Evolutionary conservation across 176 grass and related monocot species (phyloP), one percentile per base, ranked within the genome.

Genomic region (Coix lacrymajobi): DNA sequence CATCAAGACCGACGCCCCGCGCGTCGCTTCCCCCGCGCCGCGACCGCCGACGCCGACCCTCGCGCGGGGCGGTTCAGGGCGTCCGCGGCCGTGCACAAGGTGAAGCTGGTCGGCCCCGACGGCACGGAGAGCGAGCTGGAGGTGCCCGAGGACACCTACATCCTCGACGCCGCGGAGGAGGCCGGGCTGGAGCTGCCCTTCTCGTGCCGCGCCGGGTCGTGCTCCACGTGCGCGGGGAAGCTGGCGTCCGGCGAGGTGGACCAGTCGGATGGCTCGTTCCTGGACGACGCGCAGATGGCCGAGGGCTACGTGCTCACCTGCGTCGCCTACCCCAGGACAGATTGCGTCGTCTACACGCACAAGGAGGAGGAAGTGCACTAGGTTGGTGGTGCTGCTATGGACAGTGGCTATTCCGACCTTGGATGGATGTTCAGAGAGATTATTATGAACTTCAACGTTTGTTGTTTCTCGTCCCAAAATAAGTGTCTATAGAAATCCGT

Each of bases 191-290:
- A 97, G 61, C 77, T 97, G 90, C 95, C 95, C 20, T 97, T 48
- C 77, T 97, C 95, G 36, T 94, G 94, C 80, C 79, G 90, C 16
- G 90, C 88, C 2, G 92, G 95, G 1, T 82, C 95, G 7, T 97
- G 90, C 87, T 87, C 94, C 6, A 86, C 90, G 45, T 97, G 95
- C 64, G 69, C 92, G 8, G 92, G 92, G 6, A 80, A 86, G 72
- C 49, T 92, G 44, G 76, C 63, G 52, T 89, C 92, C 48, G 92
- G 94, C 2, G 62, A 80, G 51, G 92, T 97, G 26, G 92, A 97
- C 84, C 95, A 97, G 46, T 91, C 92, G 48, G 95, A 97, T 16
- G 94, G 92, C 2, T 89, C 92, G 14, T 92, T 97, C 90, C 86
- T 97, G 12, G 88, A 90, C 62, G 95, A 97, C 15, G 64, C 25